phyloP scores from a whole-genome alignment of 2,329 filamentous ascomycete species.

The Aspergillus texensis region DNA sequence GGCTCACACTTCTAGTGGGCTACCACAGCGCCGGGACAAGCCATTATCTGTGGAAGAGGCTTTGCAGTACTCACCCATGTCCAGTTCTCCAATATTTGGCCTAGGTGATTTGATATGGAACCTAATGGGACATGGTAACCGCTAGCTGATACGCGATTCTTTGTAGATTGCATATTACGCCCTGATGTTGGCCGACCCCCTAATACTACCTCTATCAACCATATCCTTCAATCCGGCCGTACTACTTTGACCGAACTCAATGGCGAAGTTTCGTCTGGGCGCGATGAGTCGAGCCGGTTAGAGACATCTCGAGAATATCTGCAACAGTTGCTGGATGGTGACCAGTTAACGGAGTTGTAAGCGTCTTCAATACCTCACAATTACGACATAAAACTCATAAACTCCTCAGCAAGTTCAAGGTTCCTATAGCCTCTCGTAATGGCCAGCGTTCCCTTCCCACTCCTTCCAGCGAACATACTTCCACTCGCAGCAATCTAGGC shows the following conservation, averaged over 20 bases:
- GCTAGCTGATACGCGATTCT: conserved; percentile 23
- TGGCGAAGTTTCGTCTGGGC: conserved; percentile 64
- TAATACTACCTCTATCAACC: conserved; percentile 43
- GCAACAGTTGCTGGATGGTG: conserved; percentile 70
- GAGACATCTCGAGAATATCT: conserved; percentile 75
- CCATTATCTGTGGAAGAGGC: conserved; percentile 51
- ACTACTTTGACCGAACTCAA: conserved; percentile 69
- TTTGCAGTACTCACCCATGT: conserved; percentile 53
- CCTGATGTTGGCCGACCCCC: conserved; percentile 46
- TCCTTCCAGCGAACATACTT: conserved; percentile 23
- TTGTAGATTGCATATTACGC: conserved; percentile 44
- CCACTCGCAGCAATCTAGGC: conserved; percentile 45
- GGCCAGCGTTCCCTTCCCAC: conserved; percentile 21
- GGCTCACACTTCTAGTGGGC: conserved; percentile 28
- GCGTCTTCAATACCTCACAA: conserved; percentile 15
- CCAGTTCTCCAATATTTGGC: conserved; percentile 51
- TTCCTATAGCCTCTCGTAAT: conserved; percentile 33
- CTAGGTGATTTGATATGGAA: conserved; percentile 36
- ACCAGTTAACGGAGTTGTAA: conserved; percentile 57
- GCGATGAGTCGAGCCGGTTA: conserved; percentile 62
- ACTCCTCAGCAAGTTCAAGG: conserved; percentile 45
- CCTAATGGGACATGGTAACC: conserved; percentile 15
- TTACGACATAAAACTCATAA: conserved; percentile 18
- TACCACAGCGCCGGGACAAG: conserved; percentile 31
- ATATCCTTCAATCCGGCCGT: conserved; percentile 55